Base-by-base conservation (phyloP, 495 filamentous ascomycete species). In the Venustampulla echinocandica region DNA sequence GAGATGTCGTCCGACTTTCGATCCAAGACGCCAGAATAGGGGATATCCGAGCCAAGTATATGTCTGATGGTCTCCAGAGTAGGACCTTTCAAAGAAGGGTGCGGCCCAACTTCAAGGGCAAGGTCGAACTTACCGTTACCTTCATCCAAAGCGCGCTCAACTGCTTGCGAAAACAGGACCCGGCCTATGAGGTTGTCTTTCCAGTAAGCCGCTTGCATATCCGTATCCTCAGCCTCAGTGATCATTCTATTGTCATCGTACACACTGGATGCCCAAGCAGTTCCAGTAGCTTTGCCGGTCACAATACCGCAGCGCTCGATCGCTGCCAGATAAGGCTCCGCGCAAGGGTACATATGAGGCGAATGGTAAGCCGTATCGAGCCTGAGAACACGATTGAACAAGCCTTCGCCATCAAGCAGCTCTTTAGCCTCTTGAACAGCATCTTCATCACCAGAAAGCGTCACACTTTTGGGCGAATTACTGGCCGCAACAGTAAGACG, bases 301-400 rank as follows among this genome's bases (percentile, higher is more conserved):
- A 37, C 10, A 37, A 37, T 17, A n/a, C n/a, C n/a, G n/a, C n/a
- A n/a, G n/a, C n/a, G n/a, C n/a, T n/a, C n/a, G n/a, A n/a, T n/a
- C 5, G 6, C 14, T 37, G 6, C 17, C 9, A 37, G 6, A 45
- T 72, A 71, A 18, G 59, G 62, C 30, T 66, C 61, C 38, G 63
- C 61, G 15, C 70, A 56, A 24, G 63, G 47, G 39, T 64, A 55
- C 71, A 83, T 83, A 47, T 83, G 75, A 43, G 70, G 67, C 0
- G 79, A 82, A 53, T 85, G 81, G 47, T 80, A 85, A 0, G 79
- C 80, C n/a, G 69, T 64, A 19, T 74, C 66, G 14, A 84, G 76
- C 10, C 62, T 56, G 0, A 84, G 69, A 4, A 64, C 63, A 30
- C 78, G 65, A 39, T 60, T 66, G 50, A 80, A 82, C 19, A 74